phyloP scores from a whole-genome alignment of 2,329 filamentous ascomycete genomes.

The Aspergillus eucalypticola region DNA sequence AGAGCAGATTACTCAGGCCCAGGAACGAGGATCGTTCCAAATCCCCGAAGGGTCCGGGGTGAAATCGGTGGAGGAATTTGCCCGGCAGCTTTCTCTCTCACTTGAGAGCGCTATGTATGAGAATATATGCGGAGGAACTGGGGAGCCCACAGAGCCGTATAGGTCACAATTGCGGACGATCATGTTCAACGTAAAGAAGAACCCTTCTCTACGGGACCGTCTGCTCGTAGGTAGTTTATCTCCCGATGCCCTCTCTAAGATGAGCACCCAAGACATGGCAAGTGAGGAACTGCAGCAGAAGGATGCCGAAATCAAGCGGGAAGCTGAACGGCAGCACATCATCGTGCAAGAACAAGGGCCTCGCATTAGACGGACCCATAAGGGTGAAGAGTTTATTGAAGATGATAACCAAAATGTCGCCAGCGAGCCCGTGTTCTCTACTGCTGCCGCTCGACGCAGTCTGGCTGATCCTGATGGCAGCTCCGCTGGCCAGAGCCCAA shows the following conservation, averaged over 20 bases:
- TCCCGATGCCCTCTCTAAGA: constrained; percentile 75
- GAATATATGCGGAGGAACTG: constrained; percentile 52
- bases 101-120: constrained; percentile 71
- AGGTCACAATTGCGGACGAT: constrained; percentile 71
- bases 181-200: constrained; percentile 84
- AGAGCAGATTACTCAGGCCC: constrained; percentile 64
- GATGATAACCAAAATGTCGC: constrained; percentile 60
- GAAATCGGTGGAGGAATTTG: constrained; percentile 63
- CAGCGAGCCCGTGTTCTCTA: constrained; percentile 51
- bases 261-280: constrained; percentile 88
- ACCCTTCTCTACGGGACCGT: constrained; percentile 72
- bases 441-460: constrained; percentile 48
- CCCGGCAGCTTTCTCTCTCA: constrained; percentile 71
- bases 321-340: constrained; percentile 67
- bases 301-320: constrained; percentile 57
- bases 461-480: constrained; percentile 33
- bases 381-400: constrained; percentile 88
- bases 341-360: constrained; percentile 74
- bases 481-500: constrained; percentile 29
- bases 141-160: constrained; percentile 58
- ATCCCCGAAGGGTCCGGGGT: constrained; percentile 66
- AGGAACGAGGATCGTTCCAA: constrained; percentile 64
- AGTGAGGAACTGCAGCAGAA: constrained; percentile 79
- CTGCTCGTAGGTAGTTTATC: constrained; percentile 72
- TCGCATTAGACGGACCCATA: constrained; percentile 84